A percentile compares a stretch with the other conserved stretches of the same genome.
These are phyloP conservation scores for Trifolium fragiferum DNA, from an alignment of 306 rosid species.

Conservation along the genomic window DNA sequence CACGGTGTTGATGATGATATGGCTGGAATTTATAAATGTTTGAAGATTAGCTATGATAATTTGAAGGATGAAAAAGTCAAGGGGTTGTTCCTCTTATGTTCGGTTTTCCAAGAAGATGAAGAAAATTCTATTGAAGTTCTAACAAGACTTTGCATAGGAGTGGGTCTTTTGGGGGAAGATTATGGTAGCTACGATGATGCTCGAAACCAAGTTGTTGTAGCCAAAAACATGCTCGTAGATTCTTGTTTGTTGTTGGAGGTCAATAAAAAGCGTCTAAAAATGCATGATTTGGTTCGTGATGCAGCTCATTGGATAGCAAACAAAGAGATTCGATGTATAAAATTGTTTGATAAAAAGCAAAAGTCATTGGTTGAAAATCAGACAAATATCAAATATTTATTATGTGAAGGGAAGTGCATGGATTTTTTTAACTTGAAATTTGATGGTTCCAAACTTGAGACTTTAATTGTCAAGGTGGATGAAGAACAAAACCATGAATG, in stretches of 20 bases:
- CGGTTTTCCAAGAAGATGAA: too few species aligned
- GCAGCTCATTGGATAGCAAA: background rate
- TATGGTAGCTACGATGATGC: background rate
- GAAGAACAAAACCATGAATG: rapidly evolving
- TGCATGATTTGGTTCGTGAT: constrained; percentile 41
- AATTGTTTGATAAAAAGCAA: background rate
- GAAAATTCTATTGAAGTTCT: background rate
- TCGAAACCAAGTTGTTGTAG: background rate
- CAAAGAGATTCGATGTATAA: background rate
- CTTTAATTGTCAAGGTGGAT: background rate
- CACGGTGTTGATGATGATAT: too few species aligned
- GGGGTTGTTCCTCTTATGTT: too few species aligned
- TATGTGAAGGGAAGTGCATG: background rate
- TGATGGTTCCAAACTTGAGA: constrained; percentile 21
- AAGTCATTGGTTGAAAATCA: background rate
- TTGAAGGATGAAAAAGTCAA: too few species aligned
- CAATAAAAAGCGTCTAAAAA: rapidly evolving
- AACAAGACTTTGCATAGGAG: background rate
- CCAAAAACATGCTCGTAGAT: background rate
- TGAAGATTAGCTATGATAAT: too few species aligned
- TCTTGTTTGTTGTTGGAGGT: background rate
- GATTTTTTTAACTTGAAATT: background rate
- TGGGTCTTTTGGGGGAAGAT: background rate
- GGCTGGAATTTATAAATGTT: too few species aligned
- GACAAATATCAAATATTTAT: background rate